phyloP scores from a whole-genome alignment of 2,329 filamentous ascomycete species.

The Alternaria triticimaculans region DNA sequence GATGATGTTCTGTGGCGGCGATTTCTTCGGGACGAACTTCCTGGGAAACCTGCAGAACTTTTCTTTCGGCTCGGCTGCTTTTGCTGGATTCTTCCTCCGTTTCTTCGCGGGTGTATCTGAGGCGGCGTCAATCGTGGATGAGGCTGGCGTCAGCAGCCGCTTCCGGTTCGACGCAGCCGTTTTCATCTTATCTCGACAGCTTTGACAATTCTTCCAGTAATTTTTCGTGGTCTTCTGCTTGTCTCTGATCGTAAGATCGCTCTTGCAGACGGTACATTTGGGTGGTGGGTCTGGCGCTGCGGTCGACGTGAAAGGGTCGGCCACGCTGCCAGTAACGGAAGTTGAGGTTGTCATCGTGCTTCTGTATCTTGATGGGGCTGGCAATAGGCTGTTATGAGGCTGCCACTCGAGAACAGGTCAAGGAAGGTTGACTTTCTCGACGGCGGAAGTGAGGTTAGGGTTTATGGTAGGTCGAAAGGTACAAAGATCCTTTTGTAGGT shows the following conservation, averaged over 20 bases:
- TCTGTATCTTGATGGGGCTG: background rate
- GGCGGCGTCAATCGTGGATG: background rate
- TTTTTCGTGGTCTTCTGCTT: background rate
- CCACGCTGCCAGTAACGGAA: background rate
- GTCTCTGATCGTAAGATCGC: background rate
- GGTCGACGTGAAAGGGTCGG: background rate
- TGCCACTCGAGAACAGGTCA: background rate
- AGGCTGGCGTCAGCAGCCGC: background rate
- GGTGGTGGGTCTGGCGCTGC: background rate
- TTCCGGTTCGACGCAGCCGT: background rate
- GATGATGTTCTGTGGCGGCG: no score
- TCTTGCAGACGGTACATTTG: background rate
- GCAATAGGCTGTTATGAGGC: background rate
- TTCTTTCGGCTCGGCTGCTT: background rate
- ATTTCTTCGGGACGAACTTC: no score
- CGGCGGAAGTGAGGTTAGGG: background rate
- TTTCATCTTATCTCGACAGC: background rate
- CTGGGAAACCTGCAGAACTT: background rate
- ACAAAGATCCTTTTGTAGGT: background rate
- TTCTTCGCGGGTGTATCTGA: background rate
- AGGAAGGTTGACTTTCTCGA: background rate
- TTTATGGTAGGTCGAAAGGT: background rate
- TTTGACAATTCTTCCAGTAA: background rate
- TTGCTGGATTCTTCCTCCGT: background rate
- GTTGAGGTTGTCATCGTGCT: background rate